These are phyloP conservation scores for Geotrichum fermentans DNA, from an alignment of 1,139 yeast species.

Conservation along the genomic window DNA sequence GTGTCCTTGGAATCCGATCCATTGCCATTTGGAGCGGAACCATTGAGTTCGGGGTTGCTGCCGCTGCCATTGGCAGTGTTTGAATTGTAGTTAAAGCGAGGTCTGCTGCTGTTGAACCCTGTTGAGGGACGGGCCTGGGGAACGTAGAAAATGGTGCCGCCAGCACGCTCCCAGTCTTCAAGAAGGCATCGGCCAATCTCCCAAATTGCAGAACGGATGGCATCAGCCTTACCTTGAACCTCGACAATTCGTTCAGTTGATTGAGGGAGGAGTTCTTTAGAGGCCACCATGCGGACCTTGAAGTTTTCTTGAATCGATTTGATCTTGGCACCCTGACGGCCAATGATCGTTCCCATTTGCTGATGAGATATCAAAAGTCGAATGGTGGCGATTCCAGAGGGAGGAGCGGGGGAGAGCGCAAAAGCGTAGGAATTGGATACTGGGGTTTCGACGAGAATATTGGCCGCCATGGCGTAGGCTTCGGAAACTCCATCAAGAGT, in stretches of 20 bases:
- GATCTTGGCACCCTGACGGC: conserved; percentile 77
- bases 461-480: conserved; percentile 69
- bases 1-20: conserved; percentile 15
- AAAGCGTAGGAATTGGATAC: conserved; percentile 48
- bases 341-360: conserved; percentile 89
- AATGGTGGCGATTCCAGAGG: conserved; percentile 52
- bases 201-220: conserved; percentile 53
- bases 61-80: conserved; percentile 9
- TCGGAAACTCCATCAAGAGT: conserved; percentile 66
- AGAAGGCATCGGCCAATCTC: conserved; percentile 68
- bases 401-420: conserved; percentile 42
- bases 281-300: conserved; percentile 78
- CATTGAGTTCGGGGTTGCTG: conserved; percentile 16
- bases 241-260: conserved; percentile 87
- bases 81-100: conserved; percentile 12
- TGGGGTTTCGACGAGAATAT: conserved; percentile 48
- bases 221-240: conserved; percentile 72
- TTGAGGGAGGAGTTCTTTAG: conserved; percentile 76
- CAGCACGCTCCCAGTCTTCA: conserved; percentile 59
- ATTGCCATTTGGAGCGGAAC: conserved; percentile 2
- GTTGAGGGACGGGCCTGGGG: conserved; percentile 46
- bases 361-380: conserved; percentile 76
- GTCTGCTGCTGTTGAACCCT: conserved; percentile 15
- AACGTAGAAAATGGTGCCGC: conserved; percentile 60
- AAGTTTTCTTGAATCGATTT: conserved; percentile 70